phyloP scores from a whole-genome alignment of 495 filamentous ascomycete species.

The Penicillium waksmanii region DNA sequence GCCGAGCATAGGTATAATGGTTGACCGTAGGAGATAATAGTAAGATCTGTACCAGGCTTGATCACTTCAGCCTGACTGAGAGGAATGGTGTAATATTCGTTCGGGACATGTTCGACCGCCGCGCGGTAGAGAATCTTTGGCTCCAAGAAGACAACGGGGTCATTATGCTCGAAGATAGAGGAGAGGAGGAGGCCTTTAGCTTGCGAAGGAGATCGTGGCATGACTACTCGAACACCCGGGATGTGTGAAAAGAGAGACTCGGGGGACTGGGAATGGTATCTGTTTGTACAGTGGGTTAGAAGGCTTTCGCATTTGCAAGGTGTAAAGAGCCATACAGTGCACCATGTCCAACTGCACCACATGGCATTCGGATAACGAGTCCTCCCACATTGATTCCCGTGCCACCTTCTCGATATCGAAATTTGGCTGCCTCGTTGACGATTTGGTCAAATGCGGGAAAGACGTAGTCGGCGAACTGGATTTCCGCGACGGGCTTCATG shows the following conservation, averaged over 20 bases:
- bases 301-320: not conserved
- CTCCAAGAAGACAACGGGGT: slow-evolving; percentile 96
- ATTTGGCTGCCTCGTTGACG: slow-evolving; percentile 95
- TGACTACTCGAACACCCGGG: slow-evolving; percentile 85
- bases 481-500: slow-evolving; percentile 92
- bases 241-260: slow-evolving; percentile 92
- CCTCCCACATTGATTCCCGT: slow-evolving; percentile 73
- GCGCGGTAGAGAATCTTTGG: slow-evolving; percentile 95
- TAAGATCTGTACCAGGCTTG: slow-evolving; percentile 82
- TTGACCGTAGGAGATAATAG: slow-evolving; percentile 88
- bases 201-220: slow-evolving; percentile 87
- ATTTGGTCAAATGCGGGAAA: slow-evolving; percentile 97
- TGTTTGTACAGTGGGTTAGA: slow-evolving; percentile 30
- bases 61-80: slow-evolving; percentile 88
- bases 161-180: slow-evolving; percentile 78
- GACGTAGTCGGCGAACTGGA: slow-evolving; percentile 98
- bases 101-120: slow-evolving; percentile 92
- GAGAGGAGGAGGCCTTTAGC: slow-evolving; percentile 87
- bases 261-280: slow-evolving; percentile 92
- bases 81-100: slow-evolving; percentile 78
- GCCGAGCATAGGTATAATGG: slow-evolving; percentile 85
- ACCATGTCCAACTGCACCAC: slow-evolving; percentile 93
- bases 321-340: slow-evolving; percentile 60
- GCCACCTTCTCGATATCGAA: slow-evolving; percentile 80
- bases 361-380: slow-evolving; percentile 91